A percentile compares a stretch with the other conserved stretches of the same genome.
These are phyloP conservation scores for Celoporthe dispersa DNA, from an alignment of 2,329 filamentous ascomycete species.

Conservation along the genomic window DNA sequence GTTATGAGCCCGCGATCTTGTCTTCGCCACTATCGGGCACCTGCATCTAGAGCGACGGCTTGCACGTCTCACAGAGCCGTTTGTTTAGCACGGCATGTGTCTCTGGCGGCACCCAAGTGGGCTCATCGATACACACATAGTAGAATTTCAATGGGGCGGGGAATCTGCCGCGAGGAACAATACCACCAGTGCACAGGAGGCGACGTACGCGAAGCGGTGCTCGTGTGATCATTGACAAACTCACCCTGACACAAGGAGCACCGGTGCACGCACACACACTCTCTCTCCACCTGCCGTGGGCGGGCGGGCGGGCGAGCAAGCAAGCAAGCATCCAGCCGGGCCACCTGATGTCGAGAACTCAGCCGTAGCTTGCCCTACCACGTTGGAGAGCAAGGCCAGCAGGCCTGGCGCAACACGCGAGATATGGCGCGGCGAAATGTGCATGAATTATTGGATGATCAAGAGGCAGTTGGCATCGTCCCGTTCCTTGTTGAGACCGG, in stretches of 20 bases:
- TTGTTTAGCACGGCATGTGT: constrained; percentile 15
- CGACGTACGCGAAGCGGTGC: background rate
- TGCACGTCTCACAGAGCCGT: constrained; percentile 22
- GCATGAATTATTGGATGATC: background rate
- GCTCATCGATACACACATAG: background rate
- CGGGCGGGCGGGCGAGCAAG: too few relatives aligned
- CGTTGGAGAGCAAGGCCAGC: background rate
- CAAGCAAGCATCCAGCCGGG: background rate
- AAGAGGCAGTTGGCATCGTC: background rate
- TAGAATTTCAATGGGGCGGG: background rate
- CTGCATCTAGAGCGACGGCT: constrained; percentile 21
- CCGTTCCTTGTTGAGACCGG: background rate
- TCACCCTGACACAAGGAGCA: background rate
- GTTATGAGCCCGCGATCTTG: constrained; percentile 22
- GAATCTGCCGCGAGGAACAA: background rate
- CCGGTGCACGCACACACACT: background rate
- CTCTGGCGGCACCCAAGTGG: background rate
- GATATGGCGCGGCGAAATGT: background rate
- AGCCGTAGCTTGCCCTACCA: background rate
- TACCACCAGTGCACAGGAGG: background rate
- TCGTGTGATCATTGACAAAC: background rate
- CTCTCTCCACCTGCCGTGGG: background rate
- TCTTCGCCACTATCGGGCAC: constrained; percentile 25
- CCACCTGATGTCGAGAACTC: background rate
- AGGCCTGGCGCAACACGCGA: background rate